Evolutionary conservation across 192 early-diverging fungal genomes (phyloP).

Genomic region (Linnemannia zychae): DNA sequence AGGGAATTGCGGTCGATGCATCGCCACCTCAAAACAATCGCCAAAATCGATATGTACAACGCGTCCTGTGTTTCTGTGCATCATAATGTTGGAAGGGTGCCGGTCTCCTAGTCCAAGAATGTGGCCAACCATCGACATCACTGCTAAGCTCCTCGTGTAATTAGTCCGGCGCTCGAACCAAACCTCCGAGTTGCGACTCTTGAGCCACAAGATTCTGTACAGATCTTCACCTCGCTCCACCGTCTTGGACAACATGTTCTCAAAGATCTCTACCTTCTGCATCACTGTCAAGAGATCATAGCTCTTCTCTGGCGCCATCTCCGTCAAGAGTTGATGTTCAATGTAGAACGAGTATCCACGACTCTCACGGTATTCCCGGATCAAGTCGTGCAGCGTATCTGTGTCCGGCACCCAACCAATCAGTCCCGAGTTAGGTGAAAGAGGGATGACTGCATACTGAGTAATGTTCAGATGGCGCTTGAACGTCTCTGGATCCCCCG

Average conservation of each 20-base stretch:
- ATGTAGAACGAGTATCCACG: constrained; percentile 84
- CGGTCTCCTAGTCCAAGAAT: constrained; percentile 96
- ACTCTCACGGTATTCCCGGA: constrained; percentile 86
- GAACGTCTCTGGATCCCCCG: constrained; percentile 86
- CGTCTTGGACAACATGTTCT: constrained; percentile 88
- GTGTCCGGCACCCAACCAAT: constrained; percentile 95
- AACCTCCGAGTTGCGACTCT: constrained; percentile 94
- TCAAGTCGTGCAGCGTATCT: constrained; percentile 88
- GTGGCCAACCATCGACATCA: constrained; percentile 99
- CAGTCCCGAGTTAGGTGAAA: constrained; percentile 95
- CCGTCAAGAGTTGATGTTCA: constrained; percentile 87
- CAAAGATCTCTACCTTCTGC: constrained; percentile 94
- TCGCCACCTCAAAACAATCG: constrained; percentile 96
- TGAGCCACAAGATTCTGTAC: constrained; percentile 93
- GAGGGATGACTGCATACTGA: constrained; percentile 88
- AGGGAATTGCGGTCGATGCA: constrained; percentile 95
- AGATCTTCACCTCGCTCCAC: constrained; percentile 82
- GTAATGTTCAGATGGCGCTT: constrained; percentile 91
- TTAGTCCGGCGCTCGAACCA: constrained; percentile 97
- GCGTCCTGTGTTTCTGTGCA: constrained; percentile 89
- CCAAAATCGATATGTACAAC: constrained; percentile 98
- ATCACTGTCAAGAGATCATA: constrained; percentile 87
- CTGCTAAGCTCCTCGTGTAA: constrained; percentile 93
- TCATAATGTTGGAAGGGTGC: constrained; percentile 96
- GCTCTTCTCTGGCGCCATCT: constrained; percentile 58